These are phyloP conservation scores for Cladosporium sp. DNA, from an alignment of 2,329 filamentous ascomycete genomes.

Conservation along the genomic window DNA sequence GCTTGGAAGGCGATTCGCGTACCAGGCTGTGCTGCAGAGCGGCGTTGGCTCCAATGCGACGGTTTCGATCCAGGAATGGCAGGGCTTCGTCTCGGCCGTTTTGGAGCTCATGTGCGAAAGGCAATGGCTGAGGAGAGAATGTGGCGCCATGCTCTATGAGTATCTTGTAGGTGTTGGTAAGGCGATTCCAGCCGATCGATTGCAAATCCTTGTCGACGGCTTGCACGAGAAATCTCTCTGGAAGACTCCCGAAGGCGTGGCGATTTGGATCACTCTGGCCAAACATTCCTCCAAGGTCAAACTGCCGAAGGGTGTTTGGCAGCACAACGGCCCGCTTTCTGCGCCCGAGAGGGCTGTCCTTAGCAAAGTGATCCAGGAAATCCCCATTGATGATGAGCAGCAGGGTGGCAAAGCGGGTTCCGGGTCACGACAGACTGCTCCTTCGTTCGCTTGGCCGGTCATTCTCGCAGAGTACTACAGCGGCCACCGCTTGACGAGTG, in stretches of 20 bases:
- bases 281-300: conserved; percentile 58
- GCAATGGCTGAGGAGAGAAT: conserved; percentile 83
- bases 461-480: conserved; percentile 49
- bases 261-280: conserved; percentile 72
- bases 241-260: conserved; percentile 81
- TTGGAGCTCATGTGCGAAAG: conserved; percentile 72
- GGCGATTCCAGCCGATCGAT: conserved; percentile 13
- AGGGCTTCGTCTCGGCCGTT: conserved; percentile 63
- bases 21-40: conserved; percentile 79
- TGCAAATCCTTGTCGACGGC: conserved; percentile 21
- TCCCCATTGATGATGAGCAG: conserved; percentile 45
- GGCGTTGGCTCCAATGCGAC: conserved; percentile 59
- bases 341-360: conserved; percentile 62
- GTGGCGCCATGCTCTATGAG: conserved; percentile 73
- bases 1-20: conserved; percentile 80
- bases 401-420: conserved; percentile 45
- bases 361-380: conserved; percentile 74
- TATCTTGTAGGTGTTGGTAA: conserved; percentile 42
- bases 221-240: conserved; percentile 51
- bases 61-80: conserved; percentile 52
- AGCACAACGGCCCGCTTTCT: conserved; percentile 63
- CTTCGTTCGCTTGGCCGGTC: conserved; percentile 83
- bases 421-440: conserved; percentile 60
- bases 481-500: conserved; percentile 16
- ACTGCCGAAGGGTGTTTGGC: conserved; percentile 66